Base-by-base conservation (phyloP, 768 basidiomycete species). In the Leccinum fibrillosum region DNA sequence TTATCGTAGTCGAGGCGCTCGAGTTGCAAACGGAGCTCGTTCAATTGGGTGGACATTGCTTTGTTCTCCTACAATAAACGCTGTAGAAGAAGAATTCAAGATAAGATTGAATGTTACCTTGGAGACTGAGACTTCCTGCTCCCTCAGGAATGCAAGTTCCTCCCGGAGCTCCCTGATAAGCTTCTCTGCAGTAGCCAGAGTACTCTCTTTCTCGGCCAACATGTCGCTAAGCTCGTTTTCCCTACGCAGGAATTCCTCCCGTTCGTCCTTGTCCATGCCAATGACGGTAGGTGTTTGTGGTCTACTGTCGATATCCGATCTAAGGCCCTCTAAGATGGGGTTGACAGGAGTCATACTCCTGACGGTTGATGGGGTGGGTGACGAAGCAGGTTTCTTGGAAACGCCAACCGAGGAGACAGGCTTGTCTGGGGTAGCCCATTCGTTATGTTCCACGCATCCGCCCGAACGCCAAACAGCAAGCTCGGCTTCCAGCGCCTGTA, bases 181-280 rank as follows among this genome's bases (percentile, higher is more conserved):
- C 77, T 94, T 96, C 69, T 94, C 90, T 42, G 91, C 90, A 30
- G 88, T 80, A 34, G 76, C 78, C 39, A 98, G 78, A 10, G 86
- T 82, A 28, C 87, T 86, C 77, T 98, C 97, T 78, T 83, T 92
- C 78, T 98, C 96, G 4, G 92, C 92, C 47, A 99, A 79, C 64
- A 86, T 80, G 73, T 99, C 97, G 60, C 88, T 95, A 55, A 99
- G 80, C 73, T 99, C 97, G 65, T 98, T 98, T 81, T 99, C 97
- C 60, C 97, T 76, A 70, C 85, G 86, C 74, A 99, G 75, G 82
- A 98, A 99, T 53, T 98, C 97, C 63, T 99, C 97, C 58, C 95
- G 79, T 76, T 99, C 97, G 66, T 98, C 97, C 78, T 94, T 94
- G 62, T 97, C 95, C 64, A 98, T 72, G 21, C 88, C 86, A 54